Evolutionary conservation across 2,329 filamentous ascomycete species (phyloP).

Genomic region (Raffaelea deltoideospora): DNA sequence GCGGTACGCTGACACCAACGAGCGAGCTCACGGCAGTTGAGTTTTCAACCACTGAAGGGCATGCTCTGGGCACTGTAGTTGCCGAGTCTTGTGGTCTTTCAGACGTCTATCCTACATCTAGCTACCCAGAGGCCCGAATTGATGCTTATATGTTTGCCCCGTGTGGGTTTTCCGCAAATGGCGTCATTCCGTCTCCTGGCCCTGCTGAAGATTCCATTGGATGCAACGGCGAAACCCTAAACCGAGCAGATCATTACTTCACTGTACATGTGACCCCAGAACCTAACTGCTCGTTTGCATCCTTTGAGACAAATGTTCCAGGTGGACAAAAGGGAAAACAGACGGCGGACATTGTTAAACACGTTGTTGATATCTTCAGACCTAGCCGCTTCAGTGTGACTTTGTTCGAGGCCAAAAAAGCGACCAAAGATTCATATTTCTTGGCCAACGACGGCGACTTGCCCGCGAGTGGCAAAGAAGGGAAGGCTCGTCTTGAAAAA

Average conservation of each 20-base stretch:
- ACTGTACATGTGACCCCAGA: conserved; percentile 97
- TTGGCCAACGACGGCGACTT: conserved; percentile 5
- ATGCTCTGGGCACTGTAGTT: conserved; percentile 82
- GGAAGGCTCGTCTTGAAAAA: conserved; percentile 49
- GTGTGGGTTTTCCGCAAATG: conserved; percentile 95
- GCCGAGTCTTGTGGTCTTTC: conserved; percentile 81
- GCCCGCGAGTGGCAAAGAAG: conserved; percentile 21
- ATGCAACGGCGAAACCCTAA: conserved; percentile 33
- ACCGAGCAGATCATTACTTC: conserved; percentile 59
- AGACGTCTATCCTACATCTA: conserved; percentile 70
- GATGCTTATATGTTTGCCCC: conserved; percentile 95
- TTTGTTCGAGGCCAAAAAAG: conserved; percentile 74
- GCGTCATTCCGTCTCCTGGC: conserved; percentile 69
- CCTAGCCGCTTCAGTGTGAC: conserved; percentile 97
- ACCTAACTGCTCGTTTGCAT: conserved; percentile 92
- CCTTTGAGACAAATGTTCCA: conserved; percentile 96
- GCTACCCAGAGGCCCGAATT: conserved; percentile 84
- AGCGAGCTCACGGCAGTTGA: conserved; percentile 42
- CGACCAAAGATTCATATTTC: conserved; percentile 13
- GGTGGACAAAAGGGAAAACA: conserved; percentile 75
- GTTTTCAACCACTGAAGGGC: conserved; percentile 79
- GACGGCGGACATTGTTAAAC: conserved; percentile 80
- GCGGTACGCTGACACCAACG: conserved; percentile 40
- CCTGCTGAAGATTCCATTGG: conserved; percentile 27
- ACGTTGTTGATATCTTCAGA: conserved; percentile 91